Conservation (phyloP, 306 rosid species). For the Trifolium subterraneum region DNA sequence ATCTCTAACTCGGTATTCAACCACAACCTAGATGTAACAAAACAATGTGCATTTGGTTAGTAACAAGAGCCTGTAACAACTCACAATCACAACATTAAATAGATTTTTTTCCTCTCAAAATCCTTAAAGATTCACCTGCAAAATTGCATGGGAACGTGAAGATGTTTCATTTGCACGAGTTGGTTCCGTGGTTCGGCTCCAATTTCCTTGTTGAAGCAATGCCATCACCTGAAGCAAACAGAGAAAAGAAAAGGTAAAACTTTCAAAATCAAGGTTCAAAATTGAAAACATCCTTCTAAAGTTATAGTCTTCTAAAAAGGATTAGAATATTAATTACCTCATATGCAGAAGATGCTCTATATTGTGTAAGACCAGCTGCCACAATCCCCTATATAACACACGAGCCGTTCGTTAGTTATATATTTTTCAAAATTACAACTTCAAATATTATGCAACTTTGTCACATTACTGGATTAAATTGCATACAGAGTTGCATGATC, state of each 20-base stretch:
- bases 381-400: conserved; percentile 76
- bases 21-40: conserved; percentile 64
- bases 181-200: conserved; percentile 93
- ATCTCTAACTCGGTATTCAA: conserved; percentile 85
- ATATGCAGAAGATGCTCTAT: conserved; percentile 93
- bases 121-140: conserved; percentile 64
- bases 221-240: conserved; percentile 82
- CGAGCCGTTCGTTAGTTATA: conserved; percentile 30
- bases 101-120: neutral
- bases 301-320: neutral
- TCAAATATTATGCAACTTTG: conserved; percentile 31
- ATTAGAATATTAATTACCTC: conserved; percentile 71
- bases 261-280: conserved; percentile 17
- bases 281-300: conserved; percentile 17
- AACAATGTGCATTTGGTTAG: conserved; percentile 36
- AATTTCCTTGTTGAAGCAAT: conserved; percentile 94
- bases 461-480: conserved; percentile 16
- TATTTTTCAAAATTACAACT: conserved; percentile 21
- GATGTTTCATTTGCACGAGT: conserved; percentile 95
- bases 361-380: conserved; percentile 94
- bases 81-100: conserved; percentile 7
- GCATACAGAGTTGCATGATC: neutral
- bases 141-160: conserved; percentile 95
- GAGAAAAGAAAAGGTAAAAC: conserved; percentile 1
- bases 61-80: conserved; percentile 20